Base-by-base conservation (phyloP, 306 rosid species). In the Sesbania bispinosa region DNA sequence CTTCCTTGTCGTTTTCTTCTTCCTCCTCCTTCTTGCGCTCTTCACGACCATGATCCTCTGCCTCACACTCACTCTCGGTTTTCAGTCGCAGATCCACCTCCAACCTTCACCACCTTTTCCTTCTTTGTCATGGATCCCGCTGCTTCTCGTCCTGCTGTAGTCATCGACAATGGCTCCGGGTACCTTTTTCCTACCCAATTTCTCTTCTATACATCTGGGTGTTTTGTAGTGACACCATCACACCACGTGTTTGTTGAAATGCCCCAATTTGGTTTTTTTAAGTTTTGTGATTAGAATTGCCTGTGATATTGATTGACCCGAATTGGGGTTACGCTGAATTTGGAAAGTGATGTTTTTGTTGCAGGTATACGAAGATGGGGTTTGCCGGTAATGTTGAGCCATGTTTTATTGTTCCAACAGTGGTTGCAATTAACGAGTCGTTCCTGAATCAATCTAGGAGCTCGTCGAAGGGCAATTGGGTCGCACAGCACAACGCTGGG, bases 111-210 rank as follows among this genome's bases (percentile, higher is more conserved):
- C 73, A 1, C 10, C 27, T 72, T 59, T 60, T 52, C 19, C 30
- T 69, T 53, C 53, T 61, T 78, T 69, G 85, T 78, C 61, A 94
- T 95, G 99, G 99, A 95, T 90, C 91, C 92, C 23, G 88, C 97
- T 79, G 72, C 90, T 23, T 85, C 93, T 79, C 96, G 99, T 70
- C 96, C 97, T 11, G 96, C 99, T 74, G 96, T 95, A 59, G 99
- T 95, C 10, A 85, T 91, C 71, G 99, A 95, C 82, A 95, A 82
- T 64, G 99, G 99, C 85, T 89, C 96, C 75, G 99, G 99, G 99
- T 95, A 74, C 45, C 47, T 51, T 48, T 78, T 73, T 55, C 6
- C 14, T 4, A 18, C 72, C 20, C 72, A 27, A 10, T 63, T 63
- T 43, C 2, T 42, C 3, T 27, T 65, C 2, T 18, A 4, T 6